Conservation (phyloP, 139 green algal genomes). For the Micractinium sp. region DNA sequence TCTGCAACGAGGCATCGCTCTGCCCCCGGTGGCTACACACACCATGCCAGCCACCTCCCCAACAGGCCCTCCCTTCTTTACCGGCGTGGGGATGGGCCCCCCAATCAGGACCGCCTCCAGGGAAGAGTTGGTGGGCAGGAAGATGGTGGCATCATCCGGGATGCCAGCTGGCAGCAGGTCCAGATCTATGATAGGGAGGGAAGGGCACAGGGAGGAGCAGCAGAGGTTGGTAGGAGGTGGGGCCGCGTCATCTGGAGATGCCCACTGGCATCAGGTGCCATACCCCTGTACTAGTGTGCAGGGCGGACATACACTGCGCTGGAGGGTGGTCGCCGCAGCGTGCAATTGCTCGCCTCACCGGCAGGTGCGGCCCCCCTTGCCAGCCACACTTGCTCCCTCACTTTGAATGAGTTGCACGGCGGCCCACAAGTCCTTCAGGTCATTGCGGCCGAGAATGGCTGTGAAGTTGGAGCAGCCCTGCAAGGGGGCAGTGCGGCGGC, state of each 20-base stretch:
- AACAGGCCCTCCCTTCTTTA: background rate
- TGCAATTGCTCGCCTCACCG: too few species aligned
- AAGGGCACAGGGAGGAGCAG: background rate
- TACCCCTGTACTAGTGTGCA: too few species aligned
- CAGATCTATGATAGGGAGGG: background rate
- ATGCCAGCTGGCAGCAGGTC: conserved; percentile 4
- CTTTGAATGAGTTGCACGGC: background rate
- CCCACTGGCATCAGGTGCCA: too few species aligned
- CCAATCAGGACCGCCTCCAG: background rate
- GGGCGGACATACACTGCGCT: too few species aligned
- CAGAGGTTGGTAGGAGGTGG: background rate
- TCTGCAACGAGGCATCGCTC: too few species aligned
- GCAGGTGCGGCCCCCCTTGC: background rate
- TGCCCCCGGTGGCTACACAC: too few species aligned
- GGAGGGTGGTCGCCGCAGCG: too few species aligned
- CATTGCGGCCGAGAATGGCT: background rate
- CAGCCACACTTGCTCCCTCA: background rate
- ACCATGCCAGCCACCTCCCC: too few species aligned
- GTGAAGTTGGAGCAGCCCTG: conserved; percentile 1
- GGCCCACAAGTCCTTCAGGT: background rate
- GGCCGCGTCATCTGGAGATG: too few species aligned
- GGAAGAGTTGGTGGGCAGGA: conserved; percentile 1
- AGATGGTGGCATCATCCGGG: background rate
- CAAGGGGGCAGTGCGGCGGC: background rate
- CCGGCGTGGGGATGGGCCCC: background rate